Conservation (phyloP, 2,329 filamentous ascomycete genomes). For the Clarireedia sp. region DNA sequence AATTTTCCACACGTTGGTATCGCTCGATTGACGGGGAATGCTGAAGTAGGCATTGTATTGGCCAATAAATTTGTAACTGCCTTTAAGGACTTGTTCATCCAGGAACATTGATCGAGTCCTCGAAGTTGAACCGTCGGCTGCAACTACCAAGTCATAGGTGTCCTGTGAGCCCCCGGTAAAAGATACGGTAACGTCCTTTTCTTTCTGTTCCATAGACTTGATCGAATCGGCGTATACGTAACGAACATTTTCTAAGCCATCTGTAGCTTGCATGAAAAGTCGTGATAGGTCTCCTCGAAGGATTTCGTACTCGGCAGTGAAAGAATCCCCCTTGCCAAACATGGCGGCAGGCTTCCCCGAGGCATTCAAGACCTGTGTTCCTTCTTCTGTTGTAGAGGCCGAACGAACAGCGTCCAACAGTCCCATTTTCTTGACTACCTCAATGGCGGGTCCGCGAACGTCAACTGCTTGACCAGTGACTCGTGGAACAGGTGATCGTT, state of each 20-base stretch:
- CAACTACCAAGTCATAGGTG: conserved; percentile 41
- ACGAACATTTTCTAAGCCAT: conserved; percentile 16
- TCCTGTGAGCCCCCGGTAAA: conserved; percentile 30
- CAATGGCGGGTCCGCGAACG: conserved; percentile 36
- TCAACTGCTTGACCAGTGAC: conserved; percentile 46
- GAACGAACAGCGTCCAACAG: conserved; percentile 34
- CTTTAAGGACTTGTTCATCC: conserved; percentile 31
- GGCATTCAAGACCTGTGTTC: conserved; percentile 34
- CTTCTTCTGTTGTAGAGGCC: conserved; percentile 35
- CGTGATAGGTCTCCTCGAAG: conserved; percentile 35
- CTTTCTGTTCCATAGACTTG: conserved; percentile 28
- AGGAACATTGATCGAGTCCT: conserved; percentile 39
- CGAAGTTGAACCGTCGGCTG: conserved; percentile 40
- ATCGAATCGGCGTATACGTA: conserved; percentile 36
- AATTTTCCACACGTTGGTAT: conserved; percentile 31
- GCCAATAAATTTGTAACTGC: conserved; percentile 26
- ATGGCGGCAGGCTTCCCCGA: conserved; percentile 32
- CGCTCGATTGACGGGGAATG: conserved; percentile 32
- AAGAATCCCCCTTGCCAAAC: conserved; percentile 31
- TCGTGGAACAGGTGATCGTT: conserved; percentile 36
- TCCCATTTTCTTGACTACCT: conserved; percentile 34
- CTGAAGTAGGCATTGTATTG: conserved; percentile 37
- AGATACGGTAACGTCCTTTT: conserved; percentile 35
- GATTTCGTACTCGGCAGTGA: conserved; percentile 39
- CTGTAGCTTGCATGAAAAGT: conserved; percentile 33